phyloP scores from a whole-genome alignment of 805 yeast genomes.

The Kodamaea neixiangensis region DNA sequence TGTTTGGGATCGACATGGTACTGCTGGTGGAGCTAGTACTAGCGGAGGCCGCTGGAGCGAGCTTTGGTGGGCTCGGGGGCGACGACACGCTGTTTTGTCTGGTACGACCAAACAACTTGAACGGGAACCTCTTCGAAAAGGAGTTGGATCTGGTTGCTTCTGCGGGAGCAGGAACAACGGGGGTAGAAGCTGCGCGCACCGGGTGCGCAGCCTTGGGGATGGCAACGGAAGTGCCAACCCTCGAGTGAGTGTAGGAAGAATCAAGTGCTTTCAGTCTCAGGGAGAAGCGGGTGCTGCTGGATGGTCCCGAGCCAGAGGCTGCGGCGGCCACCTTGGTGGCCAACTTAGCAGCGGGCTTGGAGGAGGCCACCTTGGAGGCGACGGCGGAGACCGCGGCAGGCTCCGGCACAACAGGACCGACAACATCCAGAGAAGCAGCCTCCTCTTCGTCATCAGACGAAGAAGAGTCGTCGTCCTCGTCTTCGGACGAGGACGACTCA shows the following conservation, averaged over 20 bases:
- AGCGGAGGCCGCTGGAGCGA: not conserved
- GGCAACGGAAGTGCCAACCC: not conserved
- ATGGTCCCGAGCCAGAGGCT: not conserved
- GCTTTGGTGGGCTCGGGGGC: conserved; percentile 4
- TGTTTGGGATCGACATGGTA: conserved; percentile 15
- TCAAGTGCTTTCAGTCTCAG: conserved; percentile 9
- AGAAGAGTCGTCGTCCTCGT: conserved; percentile 9
- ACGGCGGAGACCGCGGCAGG: conserved; percentile 3
- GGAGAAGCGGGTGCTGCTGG: conserved; percentile 5
- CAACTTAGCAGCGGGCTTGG: conserved; percentile 11
- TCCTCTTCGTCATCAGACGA: conserved; percentile 4
- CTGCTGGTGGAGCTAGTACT: not conserved
- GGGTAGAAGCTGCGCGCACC: conserved; percentile 7
- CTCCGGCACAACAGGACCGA: conserved; percentile 1
- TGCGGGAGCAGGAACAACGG: conserved; percentile 1
- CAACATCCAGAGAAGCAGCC: conserved; percentile 9
- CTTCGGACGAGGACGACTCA: conserved; percentile 5
- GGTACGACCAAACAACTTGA: conserved; percentile 7
- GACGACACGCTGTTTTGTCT: conserved; percentile 5
- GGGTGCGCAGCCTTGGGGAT: conserved; percentile 1
- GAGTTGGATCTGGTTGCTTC: conserved; percentile 6
- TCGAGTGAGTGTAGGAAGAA: conserved; percentile 3
- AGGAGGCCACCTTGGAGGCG: conserved; percentile 8
- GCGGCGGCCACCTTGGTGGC: conserved; percentile 11
- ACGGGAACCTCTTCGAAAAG: conserved; percentile 5